Evolutionary conservation across 83 land plant species (phyloP).

Genomic region (Picea abies): DNA sequence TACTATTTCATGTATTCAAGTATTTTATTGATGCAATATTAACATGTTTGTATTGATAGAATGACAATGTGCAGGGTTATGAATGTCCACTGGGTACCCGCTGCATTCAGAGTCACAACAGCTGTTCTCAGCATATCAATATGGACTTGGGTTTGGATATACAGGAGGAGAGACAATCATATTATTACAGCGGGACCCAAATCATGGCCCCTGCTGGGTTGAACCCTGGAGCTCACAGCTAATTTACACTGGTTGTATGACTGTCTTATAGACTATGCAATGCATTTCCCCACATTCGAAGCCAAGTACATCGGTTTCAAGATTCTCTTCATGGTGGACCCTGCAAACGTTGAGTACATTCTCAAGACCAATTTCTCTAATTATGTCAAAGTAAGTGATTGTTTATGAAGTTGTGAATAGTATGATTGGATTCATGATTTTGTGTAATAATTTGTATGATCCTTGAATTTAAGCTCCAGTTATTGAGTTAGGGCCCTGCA

Average conservation of each 20-base stretch:
- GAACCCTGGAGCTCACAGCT: not conserved
- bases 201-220: conserved; percentile 8
- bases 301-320: not conserved
- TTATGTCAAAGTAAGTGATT: not conserved
- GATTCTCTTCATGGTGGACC: not conserved
- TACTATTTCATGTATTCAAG: too few relatives aligned
- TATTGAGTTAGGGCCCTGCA: not conserved
- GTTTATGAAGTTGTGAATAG: too few relatives aligned
- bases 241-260: conserved; percentile 12
- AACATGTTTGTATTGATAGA: too few relatives aligned
- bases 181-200: not conserved
- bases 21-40: too few relatives aligned
- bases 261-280: conserved; percentile 10
- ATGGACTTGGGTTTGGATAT: too few relatives aligned
- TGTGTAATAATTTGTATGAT: too few relatives aligned
- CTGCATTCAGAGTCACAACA: too few relatives aligned
- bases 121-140: too few relatives aligned
- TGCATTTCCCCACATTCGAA: not conserved
- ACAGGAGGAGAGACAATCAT: not conserved
- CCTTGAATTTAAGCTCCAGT: too few relatives aligned
- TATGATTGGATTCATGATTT: too few relatives aligned
- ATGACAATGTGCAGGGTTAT: too few relatives aligned
- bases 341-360: not conserved
- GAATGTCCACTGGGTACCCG: too few relatives aligned
- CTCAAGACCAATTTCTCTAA: conserved; percentile 14